Base-by-base conservation (phyloP, 2,329 filamentous ascomycete species). In the Epichloe scottii region DNA sequence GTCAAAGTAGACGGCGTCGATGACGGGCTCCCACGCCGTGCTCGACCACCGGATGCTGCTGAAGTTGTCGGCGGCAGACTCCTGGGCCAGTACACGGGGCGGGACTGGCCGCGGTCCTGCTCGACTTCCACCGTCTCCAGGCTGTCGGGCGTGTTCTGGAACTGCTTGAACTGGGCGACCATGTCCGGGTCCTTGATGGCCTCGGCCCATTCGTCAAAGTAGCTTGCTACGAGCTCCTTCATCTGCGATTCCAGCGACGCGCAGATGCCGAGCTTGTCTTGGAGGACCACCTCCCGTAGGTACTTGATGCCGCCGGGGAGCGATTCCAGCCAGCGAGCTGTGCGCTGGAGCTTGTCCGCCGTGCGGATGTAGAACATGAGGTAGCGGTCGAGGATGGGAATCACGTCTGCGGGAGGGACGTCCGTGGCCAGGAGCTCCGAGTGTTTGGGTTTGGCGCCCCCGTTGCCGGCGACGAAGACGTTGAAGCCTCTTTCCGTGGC, bases 351-450 rank as follows among this genome's bases (percentile, higher is more conserved):
- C 63, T 87, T 89, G 70, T 95, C 89, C 43, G 88, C 89, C 0
- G 90, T 94, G 57, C 89, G 86, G 60, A 95, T 93, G 70, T 95
- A 95, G 73, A 95, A 91, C 69, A 90, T 88, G 23, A 95, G 77
- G 62, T 93, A 95, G 43, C 90, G 83, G 65, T 95, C 90, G 3
- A 95, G 73, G 52, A 95, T 85, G 1, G 87, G 81, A 8, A 95
- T 76, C 8, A 95, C 83, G 60, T 94, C 85, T 48, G 87, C 81
- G 0, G 87, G 85, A 0, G 87, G 81, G 0, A 95, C 88, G 59
- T 95, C 89, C 63, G 89, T 90, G 53, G 87, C 88, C 1, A 95
- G 77, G 2, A 95, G 75, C 59, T 94, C 87, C 1, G 84, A 81
- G 63, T 95, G 89, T 38, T 79, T 75, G 4, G 89, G 89, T 58